Percentiles rank a stretch among this genome's conserved stretches.
Conservation (phyloP, 805 yeast species). For the Ogataea trehalophila region DNA sequence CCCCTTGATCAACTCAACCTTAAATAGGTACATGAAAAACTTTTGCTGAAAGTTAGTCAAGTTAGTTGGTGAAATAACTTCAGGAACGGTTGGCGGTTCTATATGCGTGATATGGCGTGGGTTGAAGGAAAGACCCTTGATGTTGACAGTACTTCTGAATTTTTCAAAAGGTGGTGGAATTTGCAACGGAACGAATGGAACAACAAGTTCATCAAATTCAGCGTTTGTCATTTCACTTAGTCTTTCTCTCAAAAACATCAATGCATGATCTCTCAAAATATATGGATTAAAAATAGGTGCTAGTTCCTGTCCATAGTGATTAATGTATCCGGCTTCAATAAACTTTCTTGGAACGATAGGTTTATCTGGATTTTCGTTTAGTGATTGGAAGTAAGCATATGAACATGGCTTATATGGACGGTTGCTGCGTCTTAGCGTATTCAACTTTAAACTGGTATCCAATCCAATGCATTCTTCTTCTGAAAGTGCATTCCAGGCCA, state of each 20-base stretch:
- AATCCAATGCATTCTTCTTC: too few species aligned
- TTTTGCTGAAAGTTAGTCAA: conserved; percentile 12
- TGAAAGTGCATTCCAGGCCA: too few species aligned
- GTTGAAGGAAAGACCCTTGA: neutral
- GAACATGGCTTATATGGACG: neutral
- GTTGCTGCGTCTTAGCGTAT: too few species aligned
- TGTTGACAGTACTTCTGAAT: neutral
- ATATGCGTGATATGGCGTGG: neutral
- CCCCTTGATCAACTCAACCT: neutral
- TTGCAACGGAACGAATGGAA: conserved; percentile 9
- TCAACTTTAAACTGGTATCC: too few species aligned
- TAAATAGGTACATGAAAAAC: conserved; percentile 8
- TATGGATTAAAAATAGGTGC: conserved; percentile 4
- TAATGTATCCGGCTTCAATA: conserved; percentile 1
- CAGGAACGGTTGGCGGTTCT: conserved; percentile 5
- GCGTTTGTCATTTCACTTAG: conserved; percentile 4
- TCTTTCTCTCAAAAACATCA: conserved; percentile 6
- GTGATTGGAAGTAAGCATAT: neutral
- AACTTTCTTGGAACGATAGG: conserved; percentile 1
- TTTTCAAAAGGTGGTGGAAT: conserved; percentile 8
- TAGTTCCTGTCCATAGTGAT: conserved; percentile 1
- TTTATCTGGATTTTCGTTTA: neutral
- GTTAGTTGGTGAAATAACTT: conserved; percentile 6
- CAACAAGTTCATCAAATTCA: conserved; percentile 7
- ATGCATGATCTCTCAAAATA: conserved; percentile 3